These are phyloP conservation scores for Penicillium simplicissimum DNA, from an alignment of 495 filamentous ascomycete species.

Conservation along the genomic window DNA sequence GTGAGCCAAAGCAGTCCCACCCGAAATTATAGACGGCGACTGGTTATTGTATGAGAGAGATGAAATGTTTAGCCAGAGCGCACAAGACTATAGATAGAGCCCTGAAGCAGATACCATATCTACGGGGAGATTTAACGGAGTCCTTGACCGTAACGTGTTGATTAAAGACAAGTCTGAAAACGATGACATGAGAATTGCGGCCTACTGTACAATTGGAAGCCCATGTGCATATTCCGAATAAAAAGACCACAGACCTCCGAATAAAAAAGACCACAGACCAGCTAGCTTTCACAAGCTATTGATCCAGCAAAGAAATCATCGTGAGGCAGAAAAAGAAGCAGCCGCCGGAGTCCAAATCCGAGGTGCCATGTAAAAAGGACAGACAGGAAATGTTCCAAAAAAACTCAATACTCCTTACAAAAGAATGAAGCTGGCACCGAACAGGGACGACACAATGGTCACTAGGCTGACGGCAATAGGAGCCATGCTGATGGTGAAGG, in stretches of 20 bases:
- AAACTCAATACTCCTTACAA: slow-evolving; percentile 25
- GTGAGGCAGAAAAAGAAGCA: slow-evolving; percentile 22
- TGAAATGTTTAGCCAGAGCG: background rate
- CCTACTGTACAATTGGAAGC: slow-evolving; percentile 22
- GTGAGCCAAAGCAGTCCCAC: background rate
- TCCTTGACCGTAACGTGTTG: slow-evolving; percentile 1
- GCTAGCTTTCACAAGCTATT: background rate
- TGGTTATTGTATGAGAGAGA: background rate
- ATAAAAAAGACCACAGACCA: no score
- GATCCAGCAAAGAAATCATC: background rate
- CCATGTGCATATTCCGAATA: background rate
- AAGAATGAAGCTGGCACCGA: slow-evolving; percentile 60
- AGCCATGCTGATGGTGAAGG: slow-evolving; percentile 50
- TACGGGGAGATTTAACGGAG: background rate
- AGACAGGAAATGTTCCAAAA: background rate
- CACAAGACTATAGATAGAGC: no score
- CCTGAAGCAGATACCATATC: no score
- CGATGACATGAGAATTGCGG: slow-evolving; percentile 11
- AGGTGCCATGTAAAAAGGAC: background rate
- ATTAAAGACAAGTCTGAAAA: background rate
- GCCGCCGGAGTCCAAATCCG: slow-evolving; percentile 12
- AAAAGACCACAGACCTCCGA: no score
- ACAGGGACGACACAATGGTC: slow-evolving; percentile 58
- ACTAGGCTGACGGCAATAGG: slow-evolving; percentile 56
- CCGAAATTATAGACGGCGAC: background rate